These are phyloP conservation scores for Spinacia oleracea DNA, from an alignment of 179 eudicot species.

Conservation along the genomic window DNA sequence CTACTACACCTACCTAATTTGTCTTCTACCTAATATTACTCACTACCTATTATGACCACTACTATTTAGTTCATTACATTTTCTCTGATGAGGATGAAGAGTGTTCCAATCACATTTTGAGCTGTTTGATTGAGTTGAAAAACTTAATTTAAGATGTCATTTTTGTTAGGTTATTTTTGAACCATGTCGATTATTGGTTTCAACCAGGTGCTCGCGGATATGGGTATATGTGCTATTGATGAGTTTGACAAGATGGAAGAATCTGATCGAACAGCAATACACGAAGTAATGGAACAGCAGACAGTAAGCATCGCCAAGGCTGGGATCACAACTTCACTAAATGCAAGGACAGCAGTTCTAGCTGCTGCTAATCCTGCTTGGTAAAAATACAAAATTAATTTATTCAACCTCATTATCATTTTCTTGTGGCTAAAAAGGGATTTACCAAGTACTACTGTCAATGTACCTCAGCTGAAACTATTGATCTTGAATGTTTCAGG, in stretches of 20 bases:
- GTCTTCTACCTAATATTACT: too few species aligned
- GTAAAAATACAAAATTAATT: constrained; percentile 30
- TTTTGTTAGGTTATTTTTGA: background rate
- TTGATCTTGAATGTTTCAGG: constrained; percentile 47
- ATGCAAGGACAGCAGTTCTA: constrained; percentile 97
- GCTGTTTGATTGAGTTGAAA: constrained; percentile 2
- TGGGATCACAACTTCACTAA: constrained; percentile 94
- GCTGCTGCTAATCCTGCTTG: constrained; percentile 99
- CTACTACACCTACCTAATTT: too few species aligned
- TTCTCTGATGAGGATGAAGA: too few species aligned
- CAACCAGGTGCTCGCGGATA: constrained; percentile 91
- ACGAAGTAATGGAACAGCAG: constrained; percentile 99
- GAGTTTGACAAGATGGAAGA: constrained; percentile 99
- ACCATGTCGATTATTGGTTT: constrained; percentile 10
- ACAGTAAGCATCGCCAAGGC: constrained; percentile 99
- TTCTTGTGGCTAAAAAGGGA: background rate
- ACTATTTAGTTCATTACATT: too few species aligned
- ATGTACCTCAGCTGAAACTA: background rate
- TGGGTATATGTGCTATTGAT: constrained; percentile 99
- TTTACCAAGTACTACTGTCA: background rate
- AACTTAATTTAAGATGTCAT: background rate
- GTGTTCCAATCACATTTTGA: background rate
- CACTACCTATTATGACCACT: too few species aligned
- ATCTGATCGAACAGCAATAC: constrained; percentile 95
- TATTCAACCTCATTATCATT: background rate